phyloP scores from a whole-genome alignment of 768 basidiomycete species.

The Panaeolus papilionaceus region DNA sequence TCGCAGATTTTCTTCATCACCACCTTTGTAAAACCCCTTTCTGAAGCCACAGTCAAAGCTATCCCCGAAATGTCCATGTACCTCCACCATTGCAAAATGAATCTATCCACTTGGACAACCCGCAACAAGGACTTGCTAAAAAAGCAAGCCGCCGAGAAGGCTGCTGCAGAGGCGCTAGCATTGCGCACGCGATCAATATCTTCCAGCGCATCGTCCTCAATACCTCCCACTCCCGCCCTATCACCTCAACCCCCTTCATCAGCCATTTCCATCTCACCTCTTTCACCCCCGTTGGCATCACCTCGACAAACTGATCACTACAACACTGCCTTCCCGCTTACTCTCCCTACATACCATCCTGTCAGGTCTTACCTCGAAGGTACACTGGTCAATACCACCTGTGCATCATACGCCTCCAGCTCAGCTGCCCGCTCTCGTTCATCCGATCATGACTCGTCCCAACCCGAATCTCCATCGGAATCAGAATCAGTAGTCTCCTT shows the following conservation, averaged over 20 bases:
- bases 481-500: constrained; percentile 34
- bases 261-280: constrained; percentile 14
- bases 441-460: constrained; percentile 29
- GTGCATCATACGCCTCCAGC: constrained; percentile 17
- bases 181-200: constrained; percentile 18
- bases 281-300: constrained; percentile 19
- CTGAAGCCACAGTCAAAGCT: constrained; percentile 73
- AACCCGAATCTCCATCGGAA: constrained; percentile 35
- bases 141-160: constrained; percentile 24
- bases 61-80: constrained; percentile 79
- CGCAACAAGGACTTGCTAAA: constrained; percentile 48
- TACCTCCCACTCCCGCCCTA: constrained; percentile 16
- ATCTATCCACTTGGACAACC: constrained; percentile 73
- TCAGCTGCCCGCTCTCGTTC: constrained; percentile 31
- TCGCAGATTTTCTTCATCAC: constrained; percentile 92
- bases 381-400: constrained; percentile 12
- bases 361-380: constrained; percentile 5
- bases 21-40: constrained; percentile 82
- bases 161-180: constrained; percentile 26
- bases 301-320: constrained; percentile 28
- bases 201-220: constrained; percentile 16
- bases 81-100: constrained; percentile 68
- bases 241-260: constrained; percentile 20
- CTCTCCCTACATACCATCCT: constrained; percentile 33
- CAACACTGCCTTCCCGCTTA: constrained; percentile 36